These are phyloP conservation scores for Septoria linicola DNA, from an alignment of 2,329 filamentous ascomycete species.

Conservation along the genomic window DNA sequence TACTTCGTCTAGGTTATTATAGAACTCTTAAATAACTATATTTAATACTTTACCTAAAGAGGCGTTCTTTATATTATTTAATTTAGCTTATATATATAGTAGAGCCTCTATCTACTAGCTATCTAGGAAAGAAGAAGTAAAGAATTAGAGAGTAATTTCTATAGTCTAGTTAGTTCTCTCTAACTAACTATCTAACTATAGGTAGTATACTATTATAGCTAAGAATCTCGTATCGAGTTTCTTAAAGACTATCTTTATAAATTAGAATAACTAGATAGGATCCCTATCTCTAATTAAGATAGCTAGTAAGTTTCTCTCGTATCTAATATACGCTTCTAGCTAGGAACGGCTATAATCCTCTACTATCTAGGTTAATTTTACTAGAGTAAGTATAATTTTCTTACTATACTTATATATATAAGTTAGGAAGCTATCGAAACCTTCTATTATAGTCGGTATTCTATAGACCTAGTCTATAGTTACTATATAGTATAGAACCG, in stretches of 20 bases:
- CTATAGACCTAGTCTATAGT: slow-evolving; percentile 1
- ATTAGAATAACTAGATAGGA: no score
- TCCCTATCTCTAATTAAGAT: no score
- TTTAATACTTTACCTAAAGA: not conserved
- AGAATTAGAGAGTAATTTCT: not conserved
- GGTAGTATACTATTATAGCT: not conserved
- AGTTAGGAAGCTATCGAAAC: slow-evolving; percentile 1
- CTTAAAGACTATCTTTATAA: no score
- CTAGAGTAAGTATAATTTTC: not conserved
- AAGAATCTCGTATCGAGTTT: slow-evolving; percentile 3
- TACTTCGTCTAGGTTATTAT: not conserved
- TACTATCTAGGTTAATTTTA: not conserved
- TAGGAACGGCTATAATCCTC: not conserved
- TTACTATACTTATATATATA: not conserved
- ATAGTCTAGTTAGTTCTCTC: not conserved
- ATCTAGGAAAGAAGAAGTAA: no score
- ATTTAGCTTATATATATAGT: no score
- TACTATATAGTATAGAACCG: not conserved
- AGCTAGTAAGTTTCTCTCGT: no score
- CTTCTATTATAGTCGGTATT: not conserved
- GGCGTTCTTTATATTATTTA: not conserved
- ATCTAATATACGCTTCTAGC: no score
- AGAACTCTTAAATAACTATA: not conserved
- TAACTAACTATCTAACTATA: not conserved
- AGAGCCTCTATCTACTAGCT: no score